Evolutionary conservation across 495 filamentous ascomycete species (phyloP).

Genomic region (Filosporella fistucella): DNA sequence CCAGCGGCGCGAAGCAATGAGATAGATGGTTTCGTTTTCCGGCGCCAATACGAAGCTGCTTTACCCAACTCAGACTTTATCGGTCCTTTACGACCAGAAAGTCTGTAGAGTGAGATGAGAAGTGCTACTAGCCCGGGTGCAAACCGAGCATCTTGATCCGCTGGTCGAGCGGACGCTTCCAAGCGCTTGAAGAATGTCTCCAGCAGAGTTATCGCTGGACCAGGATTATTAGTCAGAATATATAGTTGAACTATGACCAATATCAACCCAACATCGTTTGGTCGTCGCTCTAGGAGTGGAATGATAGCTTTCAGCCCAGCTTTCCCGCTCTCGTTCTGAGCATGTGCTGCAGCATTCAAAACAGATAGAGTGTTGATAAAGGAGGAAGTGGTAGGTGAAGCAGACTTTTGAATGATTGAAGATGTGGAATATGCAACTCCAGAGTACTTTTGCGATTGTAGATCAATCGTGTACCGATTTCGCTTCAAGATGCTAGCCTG

Average conservation of each 20-base stretch:
- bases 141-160: constrained; percentile 63
- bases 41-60: constrained; percentile 77
- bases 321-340: constrained; percentile 57
- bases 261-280: constrained; percentile 78
- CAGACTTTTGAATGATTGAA: constrained; percentile 47
- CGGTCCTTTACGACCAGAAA: constrained; percentile 70
- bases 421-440: constrained; percentile 66
- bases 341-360: constrained; percentile 74
- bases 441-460: constrained; percentile 72
- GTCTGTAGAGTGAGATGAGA: constrained; percentile 73
- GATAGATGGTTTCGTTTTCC: constrained; percentile 39
- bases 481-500: constrained; percentile 64
- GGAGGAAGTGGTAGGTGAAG: constrained; percentile 50
- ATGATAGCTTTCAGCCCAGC: constrained; percentile 69
- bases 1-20: constrained; percentile 75
- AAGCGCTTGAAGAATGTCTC: constrained; percentile 69
- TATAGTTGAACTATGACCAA: constrained; percentile 85
- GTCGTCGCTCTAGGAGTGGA: constrained; percentile 68
- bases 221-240: constrained; percentile 67
- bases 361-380: constrained; percentile 63
- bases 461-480: constrained; percentile 67
- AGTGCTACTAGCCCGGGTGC: constrained; percentile 84
- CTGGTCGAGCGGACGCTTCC: constrained; percentile 56
- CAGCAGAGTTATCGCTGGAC: constrained; percentile 68
- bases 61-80: constrained; percentile 69